Evolutionary conservation across 2,329 filamentous ascomycete genomes (phyloP).

Genomic region (Diaporthe eres): DNA sequence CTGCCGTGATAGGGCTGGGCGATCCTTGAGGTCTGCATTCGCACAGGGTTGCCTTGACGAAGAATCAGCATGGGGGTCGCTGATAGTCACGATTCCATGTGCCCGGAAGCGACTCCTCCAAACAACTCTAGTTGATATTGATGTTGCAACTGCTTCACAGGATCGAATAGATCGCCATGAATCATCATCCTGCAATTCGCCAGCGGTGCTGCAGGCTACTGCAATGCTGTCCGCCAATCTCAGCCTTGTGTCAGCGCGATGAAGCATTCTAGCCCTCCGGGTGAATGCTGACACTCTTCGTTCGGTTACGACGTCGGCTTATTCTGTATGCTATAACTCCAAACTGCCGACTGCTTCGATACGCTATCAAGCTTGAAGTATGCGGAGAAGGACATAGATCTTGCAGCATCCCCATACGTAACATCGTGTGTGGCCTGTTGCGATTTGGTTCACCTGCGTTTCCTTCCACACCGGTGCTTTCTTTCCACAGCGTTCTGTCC

Average conservation of each 20-base stretch:
- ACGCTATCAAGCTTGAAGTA: not conserved
- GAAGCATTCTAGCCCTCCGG: conserved; percentile 16
- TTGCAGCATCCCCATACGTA: not conserved
- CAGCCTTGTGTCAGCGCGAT: conserved; percentile 20
- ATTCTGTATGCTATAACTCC: not conserved
- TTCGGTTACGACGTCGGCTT: conserved; percentile 3
- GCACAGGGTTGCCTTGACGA: conserved; percentile 3
- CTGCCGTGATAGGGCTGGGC: not conserved
- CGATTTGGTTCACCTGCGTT: not conserved
- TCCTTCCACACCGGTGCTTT: not conserved
- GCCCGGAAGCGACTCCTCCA: conserved; percentile 15
- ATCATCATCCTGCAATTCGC: conserved; percentile 16
- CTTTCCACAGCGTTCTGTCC: not conserved
- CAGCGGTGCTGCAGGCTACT: not conserved
- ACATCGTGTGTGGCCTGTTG: not conserved
- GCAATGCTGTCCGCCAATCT: not conserved
- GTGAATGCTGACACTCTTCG: not conserved
- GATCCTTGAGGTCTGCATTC: not conserved
- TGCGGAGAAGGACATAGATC: conserved; percentile 5
- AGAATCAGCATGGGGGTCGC: not conserved
- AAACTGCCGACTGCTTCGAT: not conserved
- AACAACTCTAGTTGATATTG: not conserved
- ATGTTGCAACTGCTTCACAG: conserved; percentile 8
- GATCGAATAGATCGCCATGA: conserved; percentile 8
- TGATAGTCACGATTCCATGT: not conserved